Evolutionary conservation across 345 rosid species (phyloP).

Genomic region (Tarenaya hassleriana): DNA sequence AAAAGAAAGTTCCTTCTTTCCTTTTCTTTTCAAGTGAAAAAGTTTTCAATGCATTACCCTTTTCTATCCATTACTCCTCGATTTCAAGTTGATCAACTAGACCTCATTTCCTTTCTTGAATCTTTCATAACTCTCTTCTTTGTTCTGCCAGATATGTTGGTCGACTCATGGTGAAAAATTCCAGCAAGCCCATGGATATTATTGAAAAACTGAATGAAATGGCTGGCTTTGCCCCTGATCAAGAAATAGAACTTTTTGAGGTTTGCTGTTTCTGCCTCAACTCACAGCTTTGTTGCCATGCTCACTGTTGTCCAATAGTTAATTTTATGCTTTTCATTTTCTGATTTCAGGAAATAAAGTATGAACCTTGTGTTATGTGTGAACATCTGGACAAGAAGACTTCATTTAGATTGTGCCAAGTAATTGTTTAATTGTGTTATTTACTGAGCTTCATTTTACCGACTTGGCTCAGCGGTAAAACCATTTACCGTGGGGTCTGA

Average conservation of each 20-base stretch:
- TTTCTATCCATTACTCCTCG: background rate
- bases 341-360: slow-evolving; percentile 78
- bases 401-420: slow-evolving; percentile 73
- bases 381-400: slow-evolving; percentile 67
- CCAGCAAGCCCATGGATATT: slow-evolving; percentile 70
- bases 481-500: too few species aligned
- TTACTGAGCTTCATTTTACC: background rate
- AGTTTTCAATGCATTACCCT: background rate
- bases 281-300: slow-evolving; percentile 6
- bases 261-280: slow-evolving; percentile 31
- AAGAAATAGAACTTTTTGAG: slow-evolving; percentile 88
- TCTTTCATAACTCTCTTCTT: background rate
- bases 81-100: background rate
- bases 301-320: slow-evolving; percentile 2
- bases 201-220: slow-evolving; percentile 65
- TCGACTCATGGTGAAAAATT: slow-evolving; percentile 73
- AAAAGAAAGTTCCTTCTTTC: slow-evolving; percentile 5
- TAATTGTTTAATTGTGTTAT: slow-evolving; percentile 24
- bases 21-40: slow-evolving; percentile 3
- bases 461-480: too few species aligned
- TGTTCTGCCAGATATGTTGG: slow-evolving; percentile 53
- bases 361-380: slow-evolving; percentile 86
- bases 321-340: slow-evolving; percentile 3
- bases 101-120: slow-evolving; percentile 11
- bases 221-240: slow-evolving; percentile 87